phyloP scores from a whole-genome alignment of 495 filamentous ascomycete genomes.

The Penicillium taxi region DNA sequence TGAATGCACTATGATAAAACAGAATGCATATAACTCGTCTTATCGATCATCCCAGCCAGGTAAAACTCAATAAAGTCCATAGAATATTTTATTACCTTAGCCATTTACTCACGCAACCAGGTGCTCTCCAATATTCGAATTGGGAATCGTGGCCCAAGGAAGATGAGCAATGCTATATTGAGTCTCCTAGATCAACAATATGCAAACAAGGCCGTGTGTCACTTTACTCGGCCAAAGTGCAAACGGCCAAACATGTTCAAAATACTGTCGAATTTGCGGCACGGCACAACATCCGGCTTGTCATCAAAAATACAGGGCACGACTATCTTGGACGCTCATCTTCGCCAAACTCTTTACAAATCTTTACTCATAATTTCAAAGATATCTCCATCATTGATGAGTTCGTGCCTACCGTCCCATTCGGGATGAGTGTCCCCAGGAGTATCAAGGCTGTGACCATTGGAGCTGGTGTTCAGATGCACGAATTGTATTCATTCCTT shows the following conservation, averaged over 20 bases:
- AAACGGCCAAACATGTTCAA: slow-evolving; percentile 31
- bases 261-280: slow-evolving; percentile 18
- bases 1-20: background rate
- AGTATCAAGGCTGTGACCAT: slow-evolving; percentile 38
- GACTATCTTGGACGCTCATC: slow-evolving; percentile 49
- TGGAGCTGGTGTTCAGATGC: slow-evolving; percentile 45
- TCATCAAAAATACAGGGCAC: slow-evolving; percentile 52
- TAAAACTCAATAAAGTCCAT: background rate
- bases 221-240: slow-evolving; percentile 32
- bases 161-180: slow-evolving; percentile 44
- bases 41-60: slow-evolving; percentile 1
- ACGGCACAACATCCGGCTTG: slow-evolving; percentile 32
- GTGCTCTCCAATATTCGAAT: slow-evolving; percentile 36
- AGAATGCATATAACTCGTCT: background rate
- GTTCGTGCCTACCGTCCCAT: slow-evolving; percentile 16
- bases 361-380: slow-evolving; percentile 49
- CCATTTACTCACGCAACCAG: too few relatives aligned
- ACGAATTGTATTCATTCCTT: slow-evolving; percentile 33
- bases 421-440: slow-evolving; percentile 1
- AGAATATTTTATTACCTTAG: background rate
- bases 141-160: slow-evolving; percentile 48
- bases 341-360: slow-evolving; percentile 40
- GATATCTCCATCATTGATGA: slow-evolving; percentile 22
- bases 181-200: slow-evolving; percentile 31
- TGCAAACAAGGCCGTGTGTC: slow-evolving; percentile 28